Evolutionary conservation across 768 basidiomycete genomes (phyloP).

Genomic region (Cystofilobasidium bisporidii): DNA sequence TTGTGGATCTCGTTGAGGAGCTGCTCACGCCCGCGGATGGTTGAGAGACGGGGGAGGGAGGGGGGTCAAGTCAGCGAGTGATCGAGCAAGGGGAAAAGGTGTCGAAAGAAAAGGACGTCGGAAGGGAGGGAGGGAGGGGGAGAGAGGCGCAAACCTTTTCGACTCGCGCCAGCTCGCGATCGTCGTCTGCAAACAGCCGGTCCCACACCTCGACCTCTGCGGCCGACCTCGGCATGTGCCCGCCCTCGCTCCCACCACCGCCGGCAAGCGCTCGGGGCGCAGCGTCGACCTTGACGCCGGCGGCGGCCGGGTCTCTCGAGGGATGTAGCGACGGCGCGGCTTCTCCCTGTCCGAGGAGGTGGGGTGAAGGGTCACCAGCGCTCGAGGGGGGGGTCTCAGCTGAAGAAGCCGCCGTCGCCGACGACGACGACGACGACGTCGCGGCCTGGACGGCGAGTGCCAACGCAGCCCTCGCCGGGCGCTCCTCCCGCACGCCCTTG

Average conservation of each 20-base stretch:
- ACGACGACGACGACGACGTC: neutral
- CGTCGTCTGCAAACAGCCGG: slow-evolving; percentile 77
- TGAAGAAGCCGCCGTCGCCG: neutral
- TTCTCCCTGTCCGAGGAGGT: slow-evolving; percentile 46
- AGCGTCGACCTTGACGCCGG: too few species aligned
- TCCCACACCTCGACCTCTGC: too few species aligned
- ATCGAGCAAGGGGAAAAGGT: neutral
- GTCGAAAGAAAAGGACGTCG: neutral
- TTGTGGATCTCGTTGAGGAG: slow-evolving; percentile 70
- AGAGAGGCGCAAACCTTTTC: slow-evolving; percentile 49
- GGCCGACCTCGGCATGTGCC: too few species aligned
- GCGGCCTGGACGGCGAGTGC: neutral
- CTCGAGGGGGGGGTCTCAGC: neutral
- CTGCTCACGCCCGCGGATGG: slow-evolving; percentile 42
- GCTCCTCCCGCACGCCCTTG: neutral
- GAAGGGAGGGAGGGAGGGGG: neutral
- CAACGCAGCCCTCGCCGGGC: neutral
- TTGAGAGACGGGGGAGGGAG: too few species aligned
- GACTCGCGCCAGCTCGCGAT: slow-evolving; percentile 70
- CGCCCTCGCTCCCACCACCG: too few species aligned
- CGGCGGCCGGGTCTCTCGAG: too few species aligned
- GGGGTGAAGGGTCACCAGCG: slow-evolving; percentile 49
- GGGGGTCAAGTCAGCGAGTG: too few species aligned
- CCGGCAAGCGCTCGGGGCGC: too few species aligned
- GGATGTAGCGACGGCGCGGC: neutral